Evolutionary conservation across 495 filamentous ascomycete species (phyloP).

Genomic region (Cercophora newfieldiana): DNA sequence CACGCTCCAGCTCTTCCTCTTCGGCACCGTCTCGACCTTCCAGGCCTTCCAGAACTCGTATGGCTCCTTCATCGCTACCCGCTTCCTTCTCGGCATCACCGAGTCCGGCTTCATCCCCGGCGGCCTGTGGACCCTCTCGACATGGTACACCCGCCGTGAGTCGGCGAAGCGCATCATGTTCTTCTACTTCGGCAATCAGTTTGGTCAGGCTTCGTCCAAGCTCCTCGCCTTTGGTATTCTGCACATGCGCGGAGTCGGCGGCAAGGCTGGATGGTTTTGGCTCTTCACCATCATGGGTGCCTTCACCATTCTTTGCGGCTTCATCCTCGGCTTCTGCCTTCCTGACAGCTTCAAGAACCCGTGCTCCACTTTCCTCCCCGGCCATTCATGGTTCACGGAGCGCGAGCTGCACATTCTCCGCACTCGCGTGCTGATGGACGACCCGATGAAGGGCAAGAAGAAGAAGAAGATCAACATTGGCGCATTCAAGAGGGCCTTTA

Average conservation of each 20-base stretch:
- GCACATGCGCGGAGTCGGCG: slow-evolving; percentile 48
- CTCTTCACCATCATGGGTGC: slow-evolving; percentile 56
- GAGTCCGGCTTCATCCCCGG: slow-evolving; percentile 64
- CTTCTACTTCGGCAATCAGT: slow-evolving; percentile 58
- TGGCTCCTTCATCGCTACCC: slow-evolving; percentile 51
- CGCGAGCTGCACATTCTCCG: slow-evolving; percentile 42
- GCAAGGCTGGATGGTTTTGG: slow-evolving; percentile 62
- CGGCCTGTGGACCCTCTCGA: slow-evolving; percentile 61
- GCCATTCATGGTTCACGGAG: slow-evolving; percentile 34
- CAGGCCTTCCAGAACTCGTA: slow-evolving; percentile 57
- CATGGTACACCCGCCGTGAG: slow-evolving; percentile 61
- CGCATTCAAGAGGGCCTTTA: slow-evolving; percentile 31
- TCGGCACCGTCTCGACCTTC: slow-evolving; percentile 58
- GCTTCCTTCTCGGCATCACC: slow-evolving; percentile 52
- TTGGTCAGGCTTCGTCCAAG: slow-evolving; percentile 53
- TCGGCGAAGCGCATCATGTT: slow-evolving; percentile 55
- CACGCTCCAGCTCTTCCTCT: slow-evolving; percentile 57
- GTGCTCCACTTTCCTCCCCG: slow-evolving; percentile 45
- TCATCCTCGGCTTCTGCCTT: slow-evolving; percentile 51
- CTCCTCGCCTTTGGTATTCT: slow-evolving; percentile 33
- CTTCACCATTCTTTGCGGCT: slow-evolving; percentile 53
- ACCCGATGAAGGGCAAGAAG: slow-evolving; percentile 40
- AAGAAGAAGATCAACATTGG: slow-evolving; percentile 30
- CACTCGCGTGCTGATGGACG: slow-evolving; percentile 40
- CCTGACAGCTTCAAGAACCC: slow-evolving; percentile 54